Conservation (phyloP, 1,284 basidiomycete genomes). For the Schizophyllum amplum region DNA sequence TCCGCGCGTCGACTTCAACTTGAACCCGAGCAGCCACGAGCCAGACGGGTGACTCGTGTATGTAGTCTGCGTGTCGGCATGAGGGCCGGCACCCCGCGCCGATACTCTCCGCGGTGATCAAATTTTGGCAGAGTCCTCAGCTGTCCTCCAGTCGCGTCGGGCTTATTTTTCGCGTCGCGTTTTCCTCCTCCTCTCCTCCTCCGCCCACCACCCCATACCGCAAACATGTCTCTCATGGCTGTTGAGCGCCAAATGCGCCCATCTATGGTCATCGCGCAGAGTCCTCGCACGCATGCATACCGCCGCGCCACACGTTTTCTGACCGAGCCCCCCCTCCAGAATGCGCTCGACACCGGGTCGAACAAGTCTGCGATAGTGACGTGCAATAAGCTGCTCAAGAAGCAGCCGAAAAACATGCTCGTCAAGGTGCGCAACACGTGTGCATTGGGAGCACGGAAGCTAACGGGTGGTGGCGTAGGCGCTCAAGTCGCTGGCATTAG, state of each 20-base stretch:
- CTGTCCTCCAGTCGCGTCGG: not conserved
- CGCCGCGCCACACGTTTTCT: not conserved
- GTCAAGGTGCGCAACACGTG: constrained; percentile 46
- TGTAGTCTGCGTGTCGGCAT: too few species aligned
- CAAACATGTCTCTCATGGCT: constrained; percentile 40
- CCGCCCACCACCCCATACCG: not conserved
- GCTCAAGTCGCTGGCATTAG: constrained; percentile 76
- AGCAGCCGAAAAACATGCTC: constrained; percentile 64
- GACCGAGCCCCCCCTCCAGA: constrained; percentile 28
- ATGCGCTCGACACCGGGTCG: constrained; percentile 78
- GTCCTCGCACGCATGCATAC: constrained; percentile 8
- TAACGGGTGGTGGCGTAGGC: constrained; percentile 37
- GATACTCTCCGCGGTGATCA: not conserved
- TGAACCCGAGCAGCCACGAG: not conserved
- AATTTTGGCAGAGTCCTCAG: not conserved
- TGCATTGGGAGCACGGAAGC: constrained; percentile 6
- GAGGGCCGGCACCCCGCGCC: too few species aligned
- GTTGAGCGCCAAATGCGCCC: constrained; percentile 74
- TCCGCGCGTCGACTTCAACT: not conserved
- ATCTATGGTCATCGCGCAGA: constrained; percentile 51
- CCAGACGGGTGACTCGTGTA: too few species aligned
- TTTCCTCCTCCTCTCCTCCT: not conserved
- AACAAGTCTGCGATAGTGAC: constrained; percentile 75
- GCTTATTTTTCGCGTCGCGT: not conserved
- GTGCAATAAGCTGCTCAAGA: constrained; percentile 82